A percentile compares a stretch with the other conserved stretches of the same genome.
These are phyloP conservation scores for Ehretia macrophylla DNA, from an alignment of 257 asterid genomes.

Conservation along the genomic window DNA sequence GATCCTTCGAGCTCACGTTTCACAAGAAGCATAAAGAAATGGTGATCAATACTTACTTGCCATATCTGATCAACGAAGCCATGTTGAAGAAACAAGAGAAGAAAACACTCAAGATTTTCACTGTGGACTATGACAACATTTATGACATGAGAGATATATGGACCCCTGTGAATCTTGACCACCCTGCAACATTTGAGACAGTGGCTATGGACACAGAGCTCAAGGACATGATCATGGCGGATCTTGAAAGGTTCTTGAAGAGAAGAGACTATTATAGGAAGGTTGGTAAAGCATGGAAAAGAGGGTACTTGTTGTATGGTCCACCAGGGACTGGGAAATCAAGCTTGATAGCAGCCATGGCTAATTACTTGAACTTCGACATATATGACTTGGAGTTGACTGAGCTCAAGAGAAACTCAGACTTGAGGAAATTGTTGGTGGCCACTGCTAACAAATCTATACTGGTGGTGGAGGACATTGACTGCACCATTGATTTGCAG, in stretches of 20 bases:
- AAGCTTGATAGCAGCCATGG: slow-evolving; percentile 75
- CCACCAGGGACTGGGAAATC: slow-evolving; percentile 86
- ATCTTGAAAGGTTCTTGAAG: slow-evolving; percentile 43
- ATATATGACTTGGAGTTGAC: slow-evolving; percentile 65
- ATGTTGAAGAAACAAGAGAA: slow-evolving; percentile 31
- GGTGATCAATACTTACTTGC: slow-evolving; percentile 41
- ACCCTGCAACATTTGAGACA: slow-evolving; percentile 61
- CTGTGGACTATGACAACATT: slow-evolving; percentile 33
- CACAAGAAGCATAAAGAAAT: slow-evolving; percentile 36
- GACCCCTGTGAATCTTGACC: slow-evolving; percentile 43
- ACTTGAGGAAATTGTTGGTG: slow-evolving; percentile 43
- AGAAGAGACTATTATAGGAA: slow-evolving; percentile 51
- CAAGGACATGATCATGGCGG: slow-evolving; percentile 40
- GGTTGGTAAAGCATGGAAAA: slow-evolving; percentile 72
- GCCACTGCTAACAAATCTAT: slow-evolving; percentile 51
- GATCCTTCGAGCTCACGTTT: slow-evolving; percentile 61
- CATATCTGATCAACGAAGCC: slow-evolving; percentile 28
- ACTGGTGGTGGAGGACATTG: slow-evolving; percentile 69
- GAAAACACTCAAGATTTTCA: slow-evolving; percentile 41
- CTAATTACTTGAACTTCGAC: slow-evolving; percentile 60
- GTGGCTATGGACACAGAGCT: slow-evolving; percentile 55
- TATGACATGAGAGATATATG: slow-evolving; percentile 34
- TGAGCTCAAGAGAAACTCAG: slow-evolving; percentile 45
- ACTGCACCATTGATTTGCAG: slow-evolving; percentile 54
- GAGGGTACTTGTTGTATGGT: slow-evolving; percentile 72